A percentile compares a stretch with the other conserved stretches of the same genome.
Conservation (phyloP, 306 rosid species). For the Prosopis cineraria region DNA sequence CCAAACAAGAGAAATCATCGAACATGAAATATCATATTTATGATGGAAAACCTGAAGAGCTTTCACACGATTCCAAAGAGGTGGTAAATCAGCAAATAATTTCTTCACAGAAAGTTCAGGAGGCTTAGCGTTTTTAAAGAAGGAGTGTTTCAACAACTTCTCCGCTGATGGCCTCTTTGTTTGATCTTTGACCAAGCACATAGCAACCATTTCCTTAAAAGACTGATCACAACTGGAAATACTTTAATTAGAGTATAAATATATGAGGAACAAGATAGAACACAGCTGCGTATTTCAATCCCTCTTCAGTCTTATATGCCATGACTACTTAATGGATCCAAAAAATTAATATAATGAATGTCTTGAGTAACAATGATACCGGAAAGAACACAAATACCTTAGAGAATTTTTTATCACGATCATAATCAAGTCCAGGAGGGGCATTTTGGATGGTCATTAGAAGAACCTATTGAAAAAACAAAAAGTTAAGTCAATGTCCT, state of each 20-base stretch:
- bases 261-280: conserved; percentile 32
- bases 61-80: conserved; percentile 94
- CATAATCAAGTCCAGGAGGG: conserved; percentile 99
- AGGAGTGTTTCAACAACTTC: conserved; percentile 86
- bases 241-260: conserved; percentile 85
- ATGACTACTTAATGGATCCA: conserved; percentile 13
- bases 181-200: conserved; percentile 99
- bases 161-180: conserved; percentile 94
- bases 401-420: conserved; percentile 93
- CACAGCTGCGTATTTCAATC: conserved; percentile 6
- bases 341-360: conserved; percentile 1
- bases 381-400: conserved; percentile 94
- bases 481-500: conserved; percentile 14
- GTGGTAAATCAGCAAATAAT: conserved; percentile 85
- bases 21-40: conserved; percentile 1
- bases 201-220: conserved; percentile 99
- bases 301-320: neutral
- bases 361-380: conserved; percentile 30
- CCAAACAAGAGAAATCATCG: conserved; percentile 31
- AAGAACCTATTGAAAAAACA: conserved; percentile 64
- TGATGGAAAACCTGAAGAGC: conserved; percentile 76
- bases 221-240: conserved; percentile 99
- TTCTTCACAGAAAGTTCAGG: conserved; percentile 92
- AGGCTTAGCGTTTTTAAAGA: conserved; percentile 88
- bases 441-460: conserved; percentile 99